phyloP scores from a whole-genome alignment of 805 yeast species.

The Isabelozyma pseudorhagii region DNA sequence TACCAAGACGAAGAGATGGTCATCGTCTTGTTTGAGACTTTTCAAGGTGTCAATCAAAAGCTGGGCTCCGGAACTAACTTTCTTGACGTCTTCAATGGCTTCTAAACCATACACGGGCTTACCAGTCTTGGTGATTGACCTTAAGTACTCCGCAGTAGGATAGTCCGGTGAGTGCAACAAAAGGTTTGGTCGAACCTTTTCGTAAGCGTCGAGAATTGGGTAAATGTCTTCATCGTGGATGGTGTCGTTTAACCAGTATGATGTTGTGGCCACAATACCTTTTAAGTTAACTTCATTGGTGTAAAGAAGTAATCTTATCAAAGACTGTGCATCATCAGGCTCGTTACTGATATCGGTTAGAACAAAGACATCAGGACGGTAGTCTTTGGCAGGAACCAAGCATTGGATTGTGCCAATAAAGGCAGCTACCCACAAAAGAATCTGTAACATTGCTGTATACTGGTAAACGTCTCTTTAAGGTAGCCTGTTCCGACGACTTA shows the following conservation, averaged over 20 bases:
- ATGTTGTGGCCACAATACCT: constrained; percentile 31
- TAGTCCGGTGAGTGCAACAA: constrained; percentile 20
- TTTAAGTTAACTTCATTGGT: constrained; percentile 21
- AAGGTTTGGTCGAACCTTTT: constrained; percentile 16
- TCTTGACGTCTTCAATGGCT: constrained; percentile 8
- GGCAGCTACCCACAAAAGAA: not conserved
- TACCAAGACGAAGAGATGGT: constrained; percentile 13
- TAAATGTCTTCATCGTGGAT: constrained; percentile 24
- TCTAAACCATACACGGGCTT: constrained; percentile 20
- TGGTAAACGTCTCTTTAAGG: not conserved
- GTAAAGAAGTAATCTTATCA: constrained; percentile 25
- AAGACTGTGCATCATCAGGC: constrained; percentile 6
- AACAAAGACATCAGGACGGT: constrained; percentile 23
- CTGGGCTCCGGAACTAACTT: constrained; percentile 19
- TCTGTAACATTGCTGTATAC: not conserved
- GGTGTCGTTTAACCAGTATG: constrained; percentile 26
- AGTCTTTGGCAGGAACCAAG: constrained; percentile 10
- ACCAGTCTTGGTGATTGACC: constrained; percentile 18
- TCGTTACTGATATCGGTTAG: constrained; percentile 27
- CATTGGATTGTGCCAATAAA: not conserved
- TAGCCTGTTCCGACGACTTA: not conserved
- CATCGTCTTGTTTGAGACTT: constrained; percentile 7
- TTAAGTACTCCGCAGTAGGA: constrained; percentile 20
- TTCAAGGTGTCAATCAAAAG: constrained; percentile 19
- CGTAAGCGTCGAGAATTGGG: constrained; percentile 28